phyloP scores from a whole-genome alignment of 768 basidiomycete genomes.

The Pisolithus orientalis region DNA sequence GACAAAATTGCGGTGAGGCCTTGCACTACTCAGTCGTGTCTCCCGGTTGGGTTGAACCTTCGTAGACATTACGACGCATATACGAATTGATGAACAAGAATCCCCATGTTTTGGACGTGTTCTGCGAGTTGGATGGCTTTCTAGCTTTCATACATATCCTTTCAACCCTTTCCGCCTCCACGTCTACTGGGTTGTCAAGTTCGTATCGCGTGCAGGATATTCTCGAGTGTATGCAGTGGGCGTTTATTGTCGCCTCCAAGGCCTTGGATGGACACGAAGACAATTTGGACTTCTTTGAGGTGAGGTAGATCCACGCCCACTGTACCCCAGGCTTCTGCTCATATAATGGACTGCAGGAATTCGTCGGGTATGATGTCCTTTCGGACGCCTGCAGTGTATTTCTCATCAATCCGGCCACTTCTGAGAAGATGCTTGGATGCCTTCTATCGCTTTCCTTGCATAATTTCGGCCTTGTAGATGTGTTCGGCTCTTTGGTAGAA shows the following conservation, averaged over 20 bases:
- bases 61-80: slow-evolving; percentile 60
- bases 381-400: slow-evolving; percentile 52
- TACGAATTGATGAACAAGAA: slow-evolving; percentile 64
- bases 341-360: slow-evolving; percentile 9
- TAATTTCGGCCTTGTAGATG: slow-evolving; percentile 50
- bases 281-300: slow-evolving; percentile 65
- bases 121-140: slow-evolving; percentile 80
- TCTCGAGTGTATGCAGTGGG: slow-evolving; percentile 51
- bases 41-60: not conserved
- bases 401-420: slow-evolving; percentile 38
- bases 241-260: slow-evolving; percentile 60
- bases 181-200: slow-evolving; percentile 20
- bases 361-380: slow-evolving; percentile 62
- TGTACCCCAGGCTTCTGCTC: slow-evolving; percentile 30
- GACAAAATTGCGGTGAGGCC: slow-evolving; percentile 48
- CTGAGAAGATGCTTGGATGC: slow-evolving; percentile 57
- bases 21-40: not conserved
- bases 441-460: slow-evolving; percentile 62
- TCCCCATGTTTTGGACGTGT: slow-evolving; percentile 60
- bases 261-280: slow-evolving; percentile 48
- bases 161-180: slow-evolving; percentile 43
- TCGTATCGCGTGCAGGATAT: slow-evolving; percentile 34
- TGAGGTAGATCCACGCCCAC: slow-evolving; percentile 27
- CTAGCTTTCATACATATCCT: slow-evolving; percentile 70
- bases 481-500: slow-evolving; percentile 43